These are phyloP conservation scores for Cicer cuneatum DNA, from an alignment of 306 rosid genomes.

Conservation along the genomic window DNA sequence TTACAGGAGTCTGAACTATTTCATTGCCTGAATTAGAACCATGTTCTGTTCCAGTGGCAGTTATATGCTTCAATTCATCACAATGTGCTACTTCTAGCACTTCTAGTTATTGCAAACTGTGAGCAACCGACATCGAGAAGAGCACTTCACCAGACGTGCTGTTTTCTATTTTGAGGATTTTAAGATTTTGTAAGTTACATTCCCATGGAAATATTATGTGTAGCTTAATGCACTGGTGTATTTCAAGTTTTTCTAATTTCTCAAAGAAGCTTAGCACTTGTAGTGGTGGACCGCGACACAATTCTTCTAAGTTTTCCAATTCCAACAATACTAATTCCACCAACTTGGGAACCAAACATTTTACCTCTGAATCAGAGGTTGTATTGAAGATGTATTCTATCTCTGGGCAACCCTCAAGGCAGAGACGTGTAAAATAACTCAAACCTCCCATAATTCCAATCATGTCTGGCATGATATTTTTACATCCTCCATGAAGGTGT, in stretches of 20 bases:
- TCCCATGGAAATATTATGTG: constrained; percentile 24
- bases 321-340: neutral
- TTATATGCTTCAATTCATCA: neutral
- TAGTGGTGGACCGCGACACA: neutral
- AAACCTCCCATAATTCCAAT: neutral
- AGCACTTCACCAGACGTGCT: neutral
- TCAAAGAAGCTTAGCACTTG: constrained; percentile 1
- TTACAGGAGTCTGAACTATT: neutral
- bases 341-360: neutral
- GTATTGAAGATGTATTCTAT: constrained; percentile 2
- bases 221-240: neutral
- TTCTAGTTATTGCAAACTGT: constrained; percentile 8
- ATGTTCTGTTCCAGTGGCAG: neutral
- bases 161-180: neutral
- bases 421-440: neutral
- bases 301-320: neutral
- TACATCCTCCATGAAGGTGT: neutral
- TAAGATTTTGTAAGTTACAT: constrained; percentile 37
- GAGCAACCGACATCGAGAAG: constrained; percentile 21
- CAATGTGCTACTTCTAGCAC: neutral
- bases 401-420: neutral
- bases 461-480: constrained; percentile 1
- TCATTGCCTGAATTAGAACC: neutral
- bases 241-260: neutral
- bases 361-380: neutral